Evolutionary conservation across 148 eudicot species (phyloP), one percentile per base, ranked within the genome.

Genomic region (Nepenthes gracilis): DNA sequence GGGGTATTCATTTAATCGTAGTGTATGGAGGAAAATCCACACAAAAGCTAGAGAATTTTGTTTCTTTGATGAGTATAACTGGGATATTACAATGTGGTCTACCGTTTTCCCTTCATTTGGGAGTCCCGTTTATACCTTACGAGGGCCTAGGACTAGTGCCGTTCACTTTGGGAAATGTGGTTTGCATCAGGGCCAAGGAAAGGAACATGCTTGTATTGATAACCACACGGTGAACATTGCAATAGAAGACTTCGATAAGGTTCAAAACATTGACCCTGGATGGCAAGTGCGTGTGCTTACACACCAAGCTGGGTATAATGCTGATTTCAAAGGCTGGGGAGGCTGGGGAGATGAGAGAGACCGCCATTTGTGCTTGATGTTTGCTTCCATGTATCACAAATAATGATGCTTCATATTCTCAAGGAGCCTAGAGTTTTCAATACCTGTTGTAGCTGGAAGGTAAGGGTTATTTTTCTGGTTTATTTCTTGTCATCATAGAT

Each of bases 41-140:
- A 70, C 49, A 4, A 92, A 85, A 43, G 90, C 96, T 2, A 61
- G 65, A 48, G 88, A 82, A 58, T 92, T 83, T 65, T 92, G 96
- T 58, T 78, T 66, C 12, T 92, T 88, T 35, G 98, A 92, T 48
- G 98, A 92, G 70, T 92, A 92, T 59, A 92, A 92, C 51, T 88
- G 98, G 98, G 98, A 92, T 75, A 92, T 92, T 75, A 92, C 98
- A 4, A 92, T 92, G 96, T 88, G 98, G 98, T 83, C 94, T 6
- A 82, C 81, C 2, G 98, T 92, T 63, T 92, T 69, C 72, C 98
- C 98, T 35, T 92, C 96, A 0, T 92, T 92, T 71, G 94, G 98
- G 48, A 67, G 80, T 65, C 88, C 88, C 2, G 94, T 88, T 40
- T 92, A 85, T 74, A 70, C 94, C 2, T 58, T 92, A 67, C 70